Percentiles rank a stretch among this genome's conserved stretches.
Conservation (phyloP, 345 rosid genomes). For the Melastoma malabathricum region DNA sequence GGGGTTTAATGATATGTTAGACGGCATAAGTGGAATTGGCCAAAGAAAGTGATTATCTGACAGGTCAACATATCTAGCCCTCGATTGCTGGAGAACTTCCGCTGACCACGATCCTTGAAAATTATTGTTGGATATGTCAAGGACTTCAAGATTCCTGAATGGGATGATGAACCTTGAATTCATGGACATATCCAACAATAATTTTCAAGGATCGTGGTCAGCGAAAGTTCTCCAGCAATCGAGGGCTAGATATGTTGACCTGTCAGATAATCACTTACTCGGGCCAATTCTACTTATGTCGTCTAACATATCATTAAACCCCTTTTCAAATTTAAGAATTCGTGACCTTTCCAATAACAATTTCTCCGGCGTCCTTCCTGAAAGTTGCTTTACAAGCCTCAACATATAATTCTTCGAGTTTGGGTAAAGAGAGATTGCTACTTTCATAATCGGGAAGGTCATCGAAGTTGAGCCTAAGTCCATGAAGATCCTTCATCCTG, state of each 20-base stretch:
- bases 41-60: conserved; percentile 10
- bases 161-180: too few species aligned
- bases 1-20: background rate
- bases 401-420: too few species aligned
- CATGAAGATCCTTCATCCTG: background rate
- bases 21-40: conserved; percentile 8
- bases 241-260: conserved; percentile 9
- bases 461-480: too few species aligned
- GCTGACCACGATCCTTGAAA: too few species aligned
- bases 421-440: too few species aligned
- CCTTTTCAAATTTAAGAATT: conserved; percentile 11
- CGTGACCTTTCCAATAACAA: conserved; percentile 16
- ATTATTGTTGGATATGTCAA: too few species aligned
- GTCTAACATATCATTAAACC: background rate
- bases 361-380: conserved; percentile 16
- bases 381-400: background rate
- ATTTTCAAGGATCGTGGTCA: too few species aligned
- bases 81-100: background rate
- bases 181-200: too few species aligned
- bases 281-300: conserved; percentile 13
- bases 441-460: too few species aligned
- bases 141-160: too few species aligned
- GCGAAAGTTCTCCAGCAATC: too few species aligned
- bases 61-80: conserved; percentile 9
- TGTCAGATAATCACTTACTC: conserved; percentile 7